Evolutionary conservation across 2,329 filamentous ascomycete species (phyloP).

Genomic region (Keithomyces neogunnii): DNA sequence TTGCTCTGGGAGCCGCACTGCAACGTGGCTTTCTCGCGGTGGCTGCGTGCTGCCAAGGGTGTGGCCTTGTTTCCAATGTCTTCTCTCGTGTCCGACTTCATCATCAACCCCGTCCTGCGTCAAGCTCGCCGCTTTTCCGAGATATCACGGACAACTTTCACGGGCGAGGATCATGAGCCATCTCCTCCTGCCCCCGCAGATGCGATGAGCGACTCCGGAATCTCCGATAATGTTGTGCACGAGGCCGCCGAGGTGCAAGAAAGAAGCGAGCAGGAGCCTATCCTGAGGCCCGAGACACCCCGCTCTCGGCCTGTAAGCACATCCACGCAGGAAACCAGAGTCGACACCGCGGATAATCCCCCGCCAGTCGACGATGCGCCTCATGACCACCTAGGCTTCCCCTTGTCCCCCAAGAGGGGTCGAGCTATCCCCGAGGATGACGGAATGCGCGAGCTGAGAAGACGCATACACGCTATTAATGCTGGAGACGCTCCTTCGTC

Average conservation of each 20-base stretch:
- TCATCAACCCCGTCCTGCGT: slow-evolving; percentile 58
- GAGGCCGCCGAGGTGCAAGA: slow-evolving; percentile 2
- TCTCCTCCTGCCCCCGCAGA: slow-evolving; percentile 10
- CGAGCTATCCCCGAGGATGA: slow-evolving; percentile 62
- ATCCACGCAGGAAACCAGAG: slow-evolving; percentile 25
- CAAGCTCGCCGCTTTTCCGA: slow-evolving; percentile 57
- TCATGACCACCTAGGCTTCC: slow-evolving; percentile 25
- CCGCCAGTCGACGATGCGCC: slow-evolving; percentile 14
- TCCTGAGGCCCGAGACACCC: slow-evolving; percentile 15
- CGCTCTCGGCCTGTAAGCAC: slow-evolving; percentile 22
- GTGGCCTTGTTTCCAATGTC: slow-evolving; percentile 37
- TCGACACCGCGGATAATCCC: slow-evolving; percentile 15
- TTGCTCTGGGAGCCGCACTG: no score
- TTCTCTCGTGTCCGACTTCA: slow-evolving; percentile 54
- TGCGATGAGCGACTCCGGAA: slow-evolving; percentile 19
- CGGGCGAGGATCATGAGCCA: slow-evolving; percentile 23
- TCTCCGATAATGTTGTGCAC: slow-evolving; percentile 11
- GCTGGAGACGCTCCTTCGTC: slow-evolving; percentile 44
- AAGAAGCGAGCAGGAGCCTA: slow-evolving; percentile 1
- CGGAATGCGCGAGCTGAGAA: slow-evolving; percentile 62
- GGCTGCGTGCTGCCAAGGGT: background rate
- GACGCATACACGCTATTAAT: slow-evolving; percentile 62
- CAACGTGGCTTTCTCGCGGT: background rate
- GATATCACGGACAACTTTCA: slow-evolving; percentile 32
- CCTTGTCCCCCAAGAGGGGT: slow-evolving; percentile 19